These are phyloP conservation scores for Penicillium canescens DNA, from an alignment of 495 filamentous ascomycete genomes.

Conservation along the genomic window DNA sequence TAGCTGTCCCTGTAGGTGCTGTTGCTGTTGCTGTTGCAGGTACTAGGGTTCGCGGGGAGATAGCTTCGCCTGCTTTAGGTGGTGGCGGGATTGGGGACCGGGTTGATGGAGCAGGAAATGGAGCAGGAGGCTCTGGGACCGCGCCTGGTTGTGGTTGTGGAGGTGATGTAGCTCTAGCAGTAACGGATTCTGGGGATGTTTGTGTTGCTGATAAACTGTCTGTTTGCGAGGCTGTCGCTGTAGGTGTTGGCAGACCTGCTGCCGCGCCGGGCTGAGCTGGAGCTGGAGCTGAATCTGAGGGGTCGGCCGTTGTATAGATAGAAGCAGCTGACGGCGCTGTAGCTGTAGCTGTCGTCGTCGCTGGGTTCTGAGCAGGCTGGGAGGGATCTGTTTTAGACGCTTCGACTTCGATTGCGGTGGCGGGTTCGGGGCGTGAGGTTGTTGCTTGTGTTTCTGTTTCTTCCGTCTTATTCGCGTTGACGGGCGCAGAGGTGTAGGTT, in stretches of 20 bases:
- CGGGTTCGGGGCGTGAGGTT: constrained; percentile 41
- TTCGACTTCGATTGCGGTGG: constrained; percentile 28
- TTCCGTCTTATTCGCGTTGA: constrained; percentile 42
- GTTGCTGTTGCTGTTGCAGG: constrained; percentile 15
- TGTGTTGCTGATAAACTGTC: constrained; percentile 1
- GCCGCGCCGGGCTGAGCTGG: constrained; percentile 45
- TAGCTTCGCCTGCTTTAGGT: constrained; percentile 49
- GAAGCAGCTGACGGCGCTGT: constrained; percentile 41
- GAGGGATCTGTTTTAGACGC: constrained; percentile 19
- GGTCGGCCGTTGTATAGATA: constrained; percentile 49
- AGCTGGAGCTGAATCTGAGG: constrained; percentile 31
- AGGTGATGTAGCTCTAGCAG: constrained; percentile 23
- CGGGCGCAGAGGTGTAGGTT: constrained; percentile 60
- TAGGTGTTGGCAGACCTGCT: constrained; percentile 22
- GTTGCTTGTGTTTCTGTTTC: constrained; percentile 16
- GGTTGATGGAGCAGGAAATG: constrained; percentile 19
- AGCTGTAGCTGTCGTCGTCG: constrained; percentile 30
- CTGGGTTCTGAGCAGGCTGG: constrained; percentile 5
- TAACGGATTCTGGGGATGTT: not conserved
- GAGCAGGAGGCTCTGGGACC: constrained; percentile 34
- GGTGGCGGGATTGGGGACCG: constrained; percentile 48
- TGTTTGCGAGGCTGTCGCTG: constrained; percentile 24
- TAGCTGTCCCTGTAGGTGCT: no score
- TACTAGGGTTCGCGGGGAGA: constrained; percentile 37
- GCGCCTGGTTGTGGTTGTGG: constrained; percentile 65